These are phyloP conservation scores for Cercospora zeina DNA, from an alignment of 2,329 filamentous ascomycete genomes.

Conservation along the genomic window DNA sequence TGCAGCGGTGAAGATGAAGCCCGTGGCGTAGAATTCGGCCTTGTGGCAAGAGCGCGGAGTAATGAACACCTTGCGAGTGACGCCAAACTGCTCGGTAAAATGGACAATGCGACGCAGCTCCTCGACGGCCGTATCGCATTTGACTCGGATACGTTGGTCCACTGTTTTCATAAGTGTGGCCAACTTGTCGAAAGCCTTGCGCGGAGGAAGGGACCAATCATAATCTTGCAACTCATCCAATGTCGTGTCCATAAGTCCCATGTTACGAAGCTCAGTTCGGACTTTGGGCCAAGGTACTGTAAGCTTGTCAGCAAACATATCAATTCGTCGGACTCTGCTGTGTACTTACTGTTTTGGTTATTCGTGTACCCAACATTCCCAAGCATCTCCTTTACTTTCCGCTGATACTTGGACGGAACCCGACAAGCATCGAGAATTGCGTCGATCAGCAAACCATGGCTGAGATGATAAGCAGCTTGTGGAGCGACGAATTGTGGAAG, in stretches of 20 bases:
- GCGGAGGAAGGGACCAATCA: constrained; percentile 78
- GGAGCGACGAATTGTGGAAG: constrained; percentile 61
- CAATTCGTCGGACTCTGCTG: too few species aligned
- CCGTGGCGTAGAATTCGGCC: constrained; percentile 83
- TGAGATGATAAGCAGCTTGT: constrained; percentile 66
- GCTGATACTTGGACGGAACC: constrained; percentile 67
- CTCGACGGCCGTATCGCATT: constrained; percentile 49
- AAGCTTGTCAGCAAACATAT: neutral
- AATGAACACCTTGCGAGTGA: constrained; percentile 77
- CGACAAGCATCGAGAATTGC: constrained; percentile 89
- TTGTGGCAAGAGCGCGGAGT: constrained; percentile 85
- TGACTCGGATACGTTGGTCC: constrained; percentile 23
- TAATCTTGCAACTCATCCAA: constrained; percentile 88
- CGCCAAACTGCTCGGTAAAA: constrained; percentile 72
- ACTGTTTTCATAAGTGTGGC: constrained; percentile 57
- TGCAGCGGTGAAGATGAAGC: constrained; percentile 85
- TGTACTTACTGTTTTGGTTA: constrained; percentile 50
- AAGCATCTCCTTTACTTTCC: constrained; percentile 75
- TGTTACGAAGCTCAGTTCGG: constrained; percentile 73
- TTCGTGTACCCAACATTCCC: constrained; percentile 83
- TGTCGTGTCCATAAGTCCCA: constrained; percentile 83
- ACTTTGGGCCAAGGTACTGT: constrained; percentile 69
- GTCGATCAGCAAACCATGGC: constrained; percentile 82
- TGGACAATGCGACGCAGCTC: constrained; percentile 77
- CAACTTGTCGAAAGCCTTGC: constrained; percentile 69